Evolutionary conservation across 331 rosid species (phyloP).

Genomic region (Pyrus hybrid): DNA sequence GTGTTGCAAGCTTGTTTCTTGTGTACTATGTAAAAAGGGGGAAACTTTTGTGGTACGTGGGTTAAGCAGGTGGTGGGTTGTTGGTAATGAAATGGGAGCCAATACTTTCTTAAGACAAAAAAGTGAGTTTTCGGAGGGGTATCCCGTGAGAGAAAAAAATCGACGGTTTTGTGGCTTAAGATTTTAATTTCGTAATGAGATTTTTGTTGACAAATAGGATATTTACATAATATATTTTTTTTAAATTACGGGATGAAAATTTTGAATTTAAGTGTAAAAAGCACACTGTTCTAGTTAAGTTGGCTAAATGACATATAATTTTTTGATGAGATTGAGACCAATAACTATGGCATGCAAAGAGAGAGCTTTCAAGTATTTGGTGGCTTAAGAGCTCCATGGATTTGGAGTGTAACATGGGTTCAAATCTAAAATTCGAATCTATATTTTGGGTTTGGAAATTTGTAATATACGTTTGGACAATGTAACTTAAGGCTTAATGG

Average conservation of each 20-base stretch:
- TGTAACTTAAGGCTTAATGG: too few relatives aligned
- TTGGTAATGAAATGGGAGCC: slow-evolving; percentile 28
- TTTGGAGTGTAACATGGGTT: not conserved
- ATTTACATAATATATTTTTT: too few relatives aligned
- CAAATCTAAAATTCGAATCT: too few relatives aligned
- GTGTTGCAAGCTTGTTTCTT: not conserved
- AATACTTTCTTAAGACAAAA: slow-evolving; percentile 23
- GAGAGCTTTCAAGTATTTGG: not conserved
- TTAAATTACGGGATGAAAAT: too few relatives aligned
- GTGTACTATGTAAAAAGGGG: slow-evolving; percentile 23
- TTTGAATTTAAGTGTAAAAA: too few relatives aligned
- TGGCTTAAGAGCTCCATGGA: not conserved
- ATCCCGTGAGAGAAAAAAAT: slow-evolving; percentile 43
- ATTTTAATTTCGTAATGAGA: not conserved
- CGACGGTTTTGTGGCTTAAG: slow-evolving; percentile 8
- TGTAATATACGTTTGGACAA: too few relatives aligned
- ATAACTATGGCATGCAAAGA: not conserved
- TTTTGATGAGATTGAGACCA: not conserved
- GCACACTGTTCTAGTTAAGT: too few relatives aligned
- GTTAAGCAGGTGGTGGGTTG: slow-evolving; percentile 15
- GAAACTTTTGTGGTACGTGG: not conserved
- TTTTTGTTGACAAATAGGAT: too few relatives aligned
- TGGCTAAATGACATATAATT: too few relatives aligned
- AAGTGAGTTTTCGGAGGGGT: slow-evolving; percentile 6
- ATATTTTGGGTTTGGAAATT: too few relatives aligned